phyloP scores from a whole-genome alignment of 2,329 filamentous ascomycete genomes.

The Fusarium siculi region DNA sequence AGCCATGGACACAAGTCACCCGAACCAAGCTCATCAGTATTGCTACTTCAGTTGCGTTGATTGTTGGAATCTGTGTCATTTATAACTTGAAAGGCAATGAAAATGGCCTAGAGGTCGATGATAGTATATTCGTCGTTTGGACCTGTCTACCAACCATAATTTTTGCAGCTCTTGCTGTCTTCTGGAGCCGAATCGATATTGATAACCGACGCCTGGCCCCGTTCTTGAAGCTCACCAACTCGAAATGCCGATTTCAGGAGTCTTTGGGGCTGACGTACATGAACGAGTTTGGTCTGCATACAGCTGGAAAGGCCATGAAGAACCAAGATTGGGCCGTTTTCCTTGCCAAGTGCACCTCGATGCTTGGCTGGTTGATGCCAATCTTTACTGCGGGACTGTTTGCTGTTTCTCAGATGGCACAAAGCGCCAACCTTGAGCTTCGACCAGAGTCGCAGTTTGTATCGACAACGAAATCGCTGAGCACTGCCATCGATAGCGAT shows the following conservation, averaged over 20 bases:
- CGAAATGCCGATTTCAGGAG: conserved; percentile 38
- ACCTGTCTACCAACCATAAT: conserved; percentile 43
- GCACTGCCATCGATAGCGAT: conserved; percentile 21
- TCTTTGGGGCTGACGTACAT: conserved; percentile 44
- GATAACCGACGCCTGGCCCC: conserved; percentile 43
- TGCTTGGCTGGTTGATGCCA: conserved; percentile 45
- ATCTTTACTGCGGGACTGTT: conserved; percentile 46
- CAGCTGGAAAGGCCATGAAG: conserved; percentile 38
- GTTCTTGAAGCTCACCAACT: conserved; percentile 38
- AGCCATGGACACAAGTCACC: conserved; percentile 40
- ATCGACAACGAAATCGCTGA: conserved; percentile 34
- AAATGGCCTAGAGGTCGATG: conserved; percentile 33
- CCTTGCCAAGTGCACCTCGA: conserved; percentile 38
- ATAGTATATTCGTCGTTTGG: conserved; percentile 39
- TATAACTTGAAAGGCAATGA: conserved; percentile 32
- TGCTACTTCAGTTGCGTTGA: conserved; percentile 21
- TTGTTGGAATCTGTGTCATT: conserved; percentile 38
- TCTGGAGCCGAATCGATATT: conserved; percentile 42
- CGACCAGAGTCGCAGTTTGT: conserved; percentile 34
- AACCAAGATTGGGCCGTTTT: conserved; percentile 45
- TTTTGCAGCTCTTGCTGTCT: conserved; percentile 32
- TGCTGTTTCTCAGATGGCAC: conserved; percentile 34
- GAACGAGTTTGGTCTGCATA: conserved; percentile 44
- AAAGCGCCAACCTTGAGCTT: conserved; percentile 36
- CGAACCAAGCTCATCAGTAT: conserved; percentile 28